These are phyloP conservation scores for Fusarium sp. DNA, from an alignment of 2,329 filamentous ascomycete species.

Conservation along the genomic window DNA sequence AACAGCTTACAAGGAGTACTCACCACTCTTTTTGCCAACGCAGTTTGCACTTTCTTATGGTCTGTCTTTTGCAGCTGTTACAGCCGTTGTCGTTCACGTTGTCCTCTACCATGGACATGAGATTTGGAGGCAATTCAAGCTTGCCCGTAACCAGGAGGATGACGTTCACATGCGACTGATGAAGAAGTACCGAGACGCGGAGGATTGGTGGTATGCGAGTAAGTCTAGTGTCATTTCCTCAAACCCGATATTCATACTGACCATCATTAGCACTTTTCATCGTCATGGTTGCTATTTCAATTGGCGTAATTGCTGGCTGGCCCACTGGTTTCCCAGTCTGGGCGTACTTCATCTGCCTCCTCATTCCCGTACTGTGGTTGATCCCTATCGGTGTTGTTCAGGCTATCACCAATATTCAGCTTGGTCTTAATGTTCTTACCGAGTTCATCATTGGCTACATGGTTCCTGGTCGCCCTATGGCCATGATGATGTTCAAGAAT, in stretches of 20 bases:
- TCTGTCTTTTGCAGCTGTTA: constrained; percentile 75
- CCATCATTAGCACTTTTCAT: constrained; percentile 57
- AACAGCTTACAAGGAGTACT: constrained; percentile 72
- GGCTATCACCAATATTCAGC: constrained; percentile 71
- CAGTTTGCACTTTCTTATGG: constrained; percentile 73
- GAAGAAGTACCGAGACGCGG: constrained; percentile 71
- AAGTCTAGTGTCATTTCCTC: constrained; percentile 53
- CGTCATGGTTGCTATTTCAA: constrained; percentile 66
- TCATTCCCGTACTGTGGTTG: constrained; percentile 69
- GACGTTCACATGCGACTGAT: constrained; percentile 71
- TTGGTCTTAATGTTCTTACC: constrained; percentile 78
- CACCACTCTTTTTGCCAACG: constrained; percentile 72
- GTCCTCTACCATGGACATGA: constrained; percentile 67
- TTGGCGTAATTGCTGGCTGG: constrained; percentile 67
- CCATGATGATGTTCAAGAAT: constrained; percentile 84
- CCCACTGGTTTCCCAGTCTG: constrained; percentile 69
- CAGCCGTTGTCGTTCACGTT: constrained; percentile 70
- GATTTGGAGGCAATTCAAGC: constrained; percentile 66
- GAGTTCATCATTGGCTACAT: constrained; percentile 81
- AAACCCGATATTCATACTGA: constrained; percentile 38
- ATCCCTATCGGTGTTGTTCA: constrained; percentile 72
- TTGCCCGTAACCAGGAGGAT: constrained; percentile 68
- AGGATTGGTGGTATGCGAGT: constrained; percentile 70
- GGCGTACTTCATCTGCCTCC: constrained; percentile 68
- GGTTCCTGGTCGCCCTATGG: constrained; percentile 76